phyloP scores from a whole-genome alignment of 192 early-diverging fungal genomes.

The Coemansia sp. region DNA sequence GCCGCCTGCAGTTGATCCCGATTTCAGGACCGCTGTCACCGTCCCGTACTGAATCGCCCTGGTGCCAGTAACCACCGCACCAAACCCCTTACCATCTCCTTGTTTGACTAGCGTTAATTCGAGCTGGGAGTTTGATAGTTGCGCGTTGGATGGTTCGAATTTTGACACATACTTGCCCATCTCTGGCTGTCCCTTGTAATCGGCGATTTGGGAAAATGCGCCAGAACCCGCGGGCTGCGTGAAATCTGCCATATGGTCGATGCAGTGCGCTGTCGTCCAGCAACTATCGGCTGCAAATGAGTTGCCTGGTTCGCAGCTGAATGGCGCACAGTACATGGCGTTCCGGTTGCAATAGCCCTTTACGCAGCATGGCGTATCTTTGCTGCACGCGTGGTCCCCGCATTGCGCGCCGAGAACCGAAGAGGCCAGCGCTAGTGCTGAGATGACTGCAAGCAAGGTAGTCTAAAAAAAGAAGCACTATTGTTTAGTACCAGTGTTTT shows the following conservation, averaged over 20 bases:
- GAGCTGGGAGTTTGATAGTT: slow-evolving; percentile 43
- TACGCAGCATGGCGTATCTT: slow-evolving; percentile 56
- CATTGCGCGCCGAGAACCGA: slow-evolving; percentile 22
- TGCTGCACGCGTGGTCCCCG: slow-evolving; percentile 30
- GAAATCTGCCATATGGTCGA: slow-evolving; percentile 41
- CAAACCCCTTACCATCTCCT: slow-evolving; percentile 56
- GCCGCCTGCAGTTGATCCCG: slow-evolving; percentile 54
- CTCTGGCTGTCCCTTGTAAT: slow-evolving; percentile 60
- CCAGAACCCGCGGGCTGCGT: not conserved
- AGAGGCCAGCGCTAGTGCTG: slow-evolving; percentile 6
- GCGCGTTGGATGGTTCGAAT: slow-evolving; percentile 59
- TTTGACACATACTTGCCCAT: slow-evolving; percentile 55
- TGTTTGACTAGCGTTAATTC: slow-evolving; percentile 52
- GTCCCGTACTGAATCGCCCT: slow-evolving; percentile 65
- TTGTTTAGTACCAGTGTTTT: not conserved
- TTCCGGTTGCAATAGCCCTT: slow-evolving; percentile 54
- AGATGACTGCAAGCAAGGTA: slow-evolving; percentile 9
- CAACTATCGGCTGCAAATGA: slow-evolving; percentile 36
- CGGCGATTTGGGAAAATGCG: slow-evolving; percentile 34
- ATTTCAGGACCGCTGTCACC: slow-evolving; percentile 58
- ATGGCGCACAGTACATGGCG: slow-evolving; percentile 47
- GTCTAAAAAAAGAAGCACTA: slow-evolving; percentile 1
- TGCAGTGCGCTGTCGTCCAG: slow-evolving; percentile 49
- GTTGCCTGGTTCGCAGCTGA: slow-evolving; percentile 51
- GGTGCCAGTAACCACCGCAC: slow-evolving; percentile 60